Conservation (phyloP, 2,329 filamentous ascomycete species). For the Dichotomopilus funicola region DNA sequence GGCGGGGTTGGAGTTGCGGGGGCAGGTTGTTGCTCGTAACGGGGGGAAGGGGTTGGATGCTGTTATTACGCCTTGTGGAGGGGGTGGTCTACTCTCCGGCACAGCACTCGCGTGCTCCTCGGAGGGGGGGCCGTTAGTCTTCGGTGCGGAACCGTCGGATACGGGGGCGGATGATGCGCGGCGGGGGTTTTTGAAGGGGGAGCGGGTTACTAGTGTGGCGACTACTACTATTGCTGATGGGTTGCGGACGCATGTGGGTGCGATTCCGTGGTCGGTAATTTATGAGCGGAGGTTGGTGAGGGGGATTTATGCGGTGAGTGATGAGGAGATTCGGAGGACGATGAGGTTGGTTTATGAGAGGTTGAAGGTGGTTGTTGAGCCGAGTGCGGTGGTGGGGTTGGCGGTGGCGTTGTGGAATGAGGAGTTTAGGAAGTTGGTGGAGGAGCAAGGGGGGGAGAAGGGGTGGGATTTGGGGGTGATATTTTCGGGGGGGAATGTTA, state of each 20-base stretch:
- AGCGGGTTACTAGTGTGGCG: constrained; percentile 59
- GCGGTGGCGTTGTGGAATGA: constrained; percentile 81
- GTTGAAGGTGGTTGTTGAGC: constrained; percentile 87
- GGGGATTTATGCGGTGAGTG: constrained; percentile 66
- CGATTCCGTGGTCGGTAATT: constrained; percentile 70
- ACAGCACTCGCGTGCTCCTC: constrained; percentile 65
- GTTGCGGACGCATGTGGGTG: constrained; percentile 73
- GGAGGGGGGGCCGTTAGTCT: constrained; percentile 67
- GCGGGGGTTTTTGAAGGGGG: constrained; percentile 54
- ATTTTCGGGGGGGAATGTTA: constrained; percentile 55
- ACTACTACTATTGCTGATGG: constrained; percentile 85
- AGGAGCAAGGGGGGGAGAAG: constrained; percentile 60
- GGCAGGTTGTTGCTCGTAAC: constrained; percentile 41
- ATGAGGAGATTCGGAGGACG: constrained; percentile 73
- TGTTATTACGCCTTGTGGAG: constrained; percentile 62
- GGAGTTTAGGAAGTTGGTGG: constrained; percentile 67
- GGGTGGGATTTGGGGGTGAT: constrained; percentile 67
- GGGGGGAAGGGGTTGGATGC: constrained; percentile 23
- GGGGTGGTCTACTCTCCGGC: constrained; percentile 81
- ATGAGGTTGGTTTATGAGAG: constrained; percentile 76
- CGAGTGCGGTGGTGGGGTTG: constrained; percentile 75
- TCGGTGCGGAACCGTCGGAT: constrained; percentile 78
- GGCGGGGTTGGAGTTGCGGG: constrained; percentile 71
- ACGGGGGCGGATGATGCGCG: constrained; percentile 79
- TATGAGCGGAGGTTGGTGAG: constrained; percentile 62